These are phyloP conservation scores for Alternaria sp. DNA, from an alignment of 2,329 filamentous ascomycete genomes.

Conservation along the genomic window DNA sequence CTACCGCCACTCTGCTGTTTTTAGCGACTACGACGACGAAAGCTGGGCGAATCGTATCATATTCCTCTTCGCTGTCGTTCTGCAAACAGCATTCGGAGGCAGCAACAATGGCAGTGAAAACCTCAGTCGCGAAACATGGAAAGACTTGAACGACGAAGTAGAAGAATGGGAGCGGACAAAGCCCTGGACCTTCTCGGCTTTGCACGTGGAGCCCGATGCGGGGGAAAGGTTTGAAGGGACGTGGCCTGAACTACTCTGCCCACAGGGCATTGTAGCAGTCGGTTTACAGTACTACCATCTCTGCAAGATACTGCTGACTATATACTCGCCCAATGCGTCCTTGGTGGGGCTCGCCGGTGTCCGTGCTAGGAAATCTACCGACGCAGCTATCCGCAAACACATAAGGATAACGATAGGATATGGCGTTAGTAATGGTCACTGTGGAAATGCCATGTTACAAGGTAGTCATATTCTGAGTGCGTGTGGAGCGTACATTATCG, in stretches of 20 bases:
- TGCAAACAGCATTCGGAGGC: slow-evolving; percentile 40
- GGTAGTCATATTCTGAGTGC: slow-evolving; percentile 43
- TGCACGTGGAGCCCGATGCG: slow-evolving; percentile 33
- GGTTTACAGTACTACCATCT: slow-evolving; percentile 45
- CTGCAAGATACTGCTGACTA: slow-evolving; percentile 42
- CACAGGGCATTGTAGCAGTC: slow-evolving; percentile 39
- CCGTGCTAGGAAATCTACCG: slow-evolving; percentile 36
- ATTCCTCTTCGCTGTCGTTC: slow-evolving; percentile 42
- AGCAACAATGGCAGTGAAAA: slow-evolving; percentile 24
- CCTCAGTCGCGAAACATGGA: slow-evolving; percentile 41
- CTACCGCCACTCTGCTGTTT: slow-evolving; percentile 41
- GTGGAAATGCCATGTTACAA: slow-evolving; percentile 44
- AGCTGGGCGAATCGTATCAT: slow-evolving; percentile 47
- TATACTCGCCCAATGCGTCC: slow-evolving; percentile 41
- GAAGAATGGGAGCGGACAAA: slow-evolving; percentile 46
- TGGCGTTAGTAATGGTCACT: slow-evolving; percentile 40
- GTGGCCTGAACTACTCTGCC: slow-evolving; percentile 38
- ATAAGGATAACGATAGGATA: slow-evolving; percentile 44
- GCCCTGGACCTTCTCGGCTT: slow-evolving; percentile 41
- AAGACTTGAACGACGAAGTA: slow-evolving; percentile 38
- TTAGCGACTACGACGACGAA: slow-evolving; percentile 44
- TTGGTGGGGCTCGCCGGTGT: slow-evolving; percentile 39
- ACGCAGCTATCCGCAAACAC: slow-evolving; percentile 39
- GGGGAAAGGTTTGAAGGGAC: slow-evolving; percentile 34
- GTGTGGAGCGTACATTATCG: slow-evolving; percentile 41